Base-by-base conservation (phyloP, 2,329 filamentous ascomycete species). In the Meredithiella fracta region DNA sequence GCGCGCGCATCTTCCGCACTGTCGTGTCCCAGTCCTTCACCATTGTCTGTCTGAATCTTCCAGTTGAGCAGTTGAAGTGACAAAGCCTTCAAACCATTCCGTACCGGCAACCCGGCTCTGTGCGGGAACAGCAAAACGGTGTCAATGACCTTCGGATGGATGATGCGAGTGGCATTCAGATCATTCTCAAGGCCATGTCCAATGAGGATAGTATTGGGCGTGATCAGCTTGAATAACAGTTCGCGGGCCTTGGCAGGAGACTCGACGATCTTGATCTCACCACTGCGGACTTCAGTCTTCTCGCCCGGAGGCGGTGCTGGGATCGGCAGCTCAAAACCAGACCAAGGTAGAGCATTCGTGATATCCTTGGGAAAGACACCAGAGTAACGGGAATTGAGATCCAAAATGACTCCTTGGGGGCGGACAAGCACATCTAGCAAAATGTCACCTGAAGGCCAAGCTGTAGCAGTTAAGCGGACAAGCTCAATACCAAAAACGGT, bases 131-230 rank as follows among this genome's bases (percentile, higher is more conserved):
- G 75, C 0, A 96, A 69, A 0, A 88, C 80, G 0, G 90, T 96
- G 67, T 97, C 91, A 63, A 96, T 78, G 55, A 96, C 74, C 0
- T 78, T 85, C 0, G 85, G 86, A 63, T 97, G 92, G 47, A 95
- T 82, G 53, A 97, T 77, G 37, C 91, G 84, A 42, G 84, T 75
- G 1, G 83, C 79, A 65, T 95, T 96, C 56, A 98, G 77, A 64
- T 98, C 92, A 65, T 98, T 98, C 64, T 98, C 92, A 7, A 97
- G 79, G 0, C 88, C 90, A 66, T 98, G 92, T 0, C 92, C 92
- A 50, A 98, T 86, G 0, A 98, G 70, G 0, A 90, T 86, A 0
- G 90, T 98, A 0, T 76, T 70, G 0, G 88, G 85, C 1, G 81
- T 77, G 52, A 98, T 75, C 54, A 86, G 75, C 0, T 77, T 75